Percentiles rank a stretch among this genome's conserved stretches.
Conservation (phyloP, 75 land plant species). For the Chamaecyparis obtusa region DNA sequence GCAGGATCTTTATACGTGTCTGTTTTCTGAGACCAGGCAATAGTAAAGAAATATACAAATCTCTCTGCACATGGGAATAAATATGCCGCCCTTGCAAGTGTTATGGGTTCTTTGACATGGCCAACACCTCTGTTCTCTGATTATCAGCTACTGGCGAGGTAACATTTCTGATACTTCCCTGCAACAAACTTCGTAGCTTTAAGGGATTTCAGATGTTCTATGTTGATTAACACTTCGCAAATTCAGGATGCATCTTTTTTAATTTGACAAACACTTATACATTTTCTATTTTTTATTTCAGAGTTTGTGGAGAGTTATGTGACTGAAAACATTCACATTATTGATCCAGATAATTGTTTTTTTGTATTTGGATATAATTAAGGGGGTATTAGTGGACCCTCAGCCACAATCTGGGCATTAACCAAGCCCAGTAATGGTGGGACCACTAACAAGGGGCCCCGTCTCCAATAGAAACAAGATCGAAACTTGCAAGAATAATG, state of each 20-base stretch:
- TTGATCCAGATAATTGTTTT: background rate
- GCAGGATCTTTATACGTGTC: background rate
- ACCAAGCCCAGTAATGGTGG: no score
- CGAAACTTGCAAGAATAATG: no score
- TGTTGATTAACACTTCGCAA: background rate
- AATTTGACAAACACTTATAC: background rate
- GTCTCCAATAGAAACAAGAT: no score
- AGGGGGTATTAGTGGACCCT: no score
- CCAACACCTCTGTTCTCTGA: slow-evolving; percentile 67
- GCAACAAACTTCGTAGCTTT: background rate
- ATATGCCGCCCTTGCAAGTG: slow-evolving; percentile 84
- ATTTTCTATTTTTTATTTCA: background rate
- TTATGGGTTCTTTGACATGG: slow-evolving; percentile 84
- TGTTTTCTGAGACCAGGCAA: slow-evolving; percentile 46
- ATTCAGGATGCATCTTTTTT: background rate
- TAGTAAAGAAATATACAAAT: slow-evolving; percentile 73
- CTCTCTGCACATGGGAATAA: slow-evolving; percentile 41
- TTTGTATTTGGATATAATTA: background rate
- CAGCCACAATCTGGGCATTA: no score
- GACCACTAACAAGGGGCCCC: no score
- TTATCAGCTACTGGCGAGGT: slow-evolving; percentile 79
- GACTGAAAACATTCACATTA: background rate
- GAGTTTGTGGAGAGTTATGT: background rate
- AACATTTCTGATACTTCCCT: background rate
- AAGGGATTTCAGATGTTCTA: background rate